Evolutionary conservation across 208 protist genomes (phyloP), one percentile per base, ranked within the genome.

Genomic region (Phytomonas serpens): DNA sequence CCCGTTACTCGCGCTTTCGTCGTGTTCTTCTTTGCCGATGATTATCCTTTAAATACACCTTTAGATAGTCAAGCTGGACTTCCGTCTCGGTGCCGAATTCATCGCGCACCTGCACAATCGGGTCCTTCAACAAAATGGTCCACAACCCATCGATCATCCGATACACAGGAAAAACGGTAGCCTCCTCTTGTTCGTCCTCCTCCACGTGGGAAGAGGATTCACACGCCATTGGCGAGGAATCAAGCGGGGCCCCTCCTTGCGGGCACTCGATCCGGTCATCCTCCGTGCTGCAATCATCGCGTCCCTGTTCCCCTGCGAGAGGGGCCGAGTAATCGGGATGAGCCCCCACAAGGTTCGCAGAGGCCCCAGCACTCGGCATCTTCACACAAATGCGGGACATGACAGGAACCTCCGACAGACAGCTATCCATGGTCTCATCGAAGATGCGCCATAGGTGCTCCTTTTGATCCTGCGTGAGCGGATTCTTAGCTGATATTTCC

Each of bases 101-200:
- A 65, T 93, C 86, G 0, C 79, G 83, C 36, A 96, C 79, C 33
- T 82, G 74, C 14, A 96, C 73, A 16, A 76, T 82, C 13, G 91
- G 87, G 57, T 90, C 78, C 77, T 92, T 91, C 36, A 96, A 80
- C 37, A 96, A 75, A 69, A 96, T 80, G 9, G 88, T 94, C 89
- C 91, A 96, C 72, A 90, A 47, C 6, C 85, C 87, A 70, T 93
- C 86, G 16, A 83, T 71, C 31, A 69, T 74, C 61, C 88, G 88
- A 51, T 92, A 93, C 16, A 94, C 79, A 0, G 91, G 91, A 73
- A 92, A 96, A 37, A 77, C 77, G 19, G 47, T 57, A 6, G 10
- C 47, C 2, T 36, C 34, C 34, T 36, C 34, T 6, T n/a, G n/a
- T 6, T 52, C 42, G 13, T 57, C 47, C 19, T 57, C 47, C 47